Conservation (phyloP, 2,329 filamentous ascomycete genomes). For the Blastomyces percursus region DNA sequence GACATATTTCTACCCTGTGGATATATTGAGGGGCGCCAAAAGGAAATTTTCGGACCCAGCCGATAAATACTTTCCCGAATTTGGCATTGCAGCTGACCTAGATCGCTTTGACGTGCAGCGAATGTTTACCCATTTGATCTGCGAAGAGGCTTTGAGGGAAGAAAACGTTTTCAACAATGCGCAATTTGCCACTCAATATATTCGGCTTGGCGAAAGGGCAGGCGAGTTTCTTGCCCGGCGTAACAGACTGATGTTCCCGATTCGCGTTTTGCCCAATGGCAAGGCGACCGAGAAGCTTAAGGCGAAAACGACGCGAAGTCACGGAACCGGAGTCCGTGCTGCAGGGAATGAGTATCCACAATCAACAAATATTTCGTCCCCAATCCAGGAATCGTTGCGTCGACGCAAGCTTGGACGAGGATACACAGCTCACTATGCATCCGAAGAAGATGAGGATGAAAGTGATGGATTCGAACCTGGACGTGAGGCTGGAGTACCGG, state of each 20-base stretch:
- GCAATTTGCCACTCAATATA: conserved; percentile 64
- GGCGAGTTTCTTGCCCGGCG: conserved; percentile 38
- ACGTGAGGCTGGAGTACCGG: conserved; percentile 26
- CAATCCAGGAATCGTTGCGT: conserved; percentile 40
- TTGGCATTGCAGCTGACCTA: conserved; percentile 58
- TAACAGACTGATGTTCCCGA: conserved; percentile 41
- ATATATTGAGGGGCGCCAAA: conserved; percentile 64
- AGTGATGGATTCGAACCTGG: conserved; percentile 36
- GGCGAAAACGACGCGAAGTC: conserved; percentile 7
- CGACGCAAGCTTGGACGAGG: conserved; percentile 23
- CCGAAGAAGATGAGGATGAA: conserved; percentile 27
- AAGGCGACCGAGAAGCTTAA: conserved; percentile 22
- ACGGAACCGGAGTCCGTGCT: conserved; percentile 24
- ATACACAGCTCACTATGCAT: conserved; percentile 15
- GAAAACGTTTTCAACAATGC: conserved; percentile 53
- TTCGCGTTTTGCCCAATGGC: conserved; percentile 39
- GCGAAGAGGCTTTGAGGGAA: conserved; percentile 63
- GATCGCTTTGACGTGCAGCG: conserved; percentile 69
- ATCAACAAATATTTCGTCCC: conserved; percentile 59
- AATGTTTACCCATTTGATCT: conserved; percentile 65
- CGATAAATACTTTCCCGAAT: conserved; percentile 46
- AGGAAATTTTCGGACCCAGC: conserved; percentile 45
- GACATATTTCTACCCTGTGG: conserved; percentile 70
- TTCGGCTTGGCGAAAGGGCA: conserved; percentile 34
- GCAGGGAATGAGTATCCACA: conserved; percentile 41